A percentile compares a stretch with the other conserved stretches of the same genome.
Evolutionary conservation across 2,329 filamentous ascomycete species (phyloP).

Genomic region (Diplodia seriata): DNA sequence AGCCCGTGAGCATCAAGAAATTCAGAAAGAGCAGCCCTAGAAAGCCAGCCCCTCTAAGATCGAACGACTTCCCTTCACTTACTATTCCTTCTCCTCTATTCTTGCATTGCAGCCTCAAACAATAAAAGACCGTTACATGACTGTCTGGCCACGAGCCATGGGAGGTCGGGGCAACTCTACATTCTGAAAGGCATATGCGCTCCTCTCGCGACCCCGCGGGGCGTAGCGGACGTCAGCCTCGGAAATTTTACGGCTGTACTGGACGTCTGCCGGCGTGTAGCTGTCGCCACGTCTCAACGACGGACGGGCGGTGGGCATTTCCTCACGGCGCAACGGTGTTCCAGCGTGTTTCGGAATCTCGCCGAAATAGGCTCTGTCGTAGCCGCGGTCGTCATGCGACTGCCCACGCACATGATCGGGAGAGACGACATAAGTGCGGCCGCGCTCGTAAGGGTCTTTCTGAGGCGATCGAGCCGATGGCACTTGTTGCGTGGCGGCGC

Average conservation of each 20-base stretch:
- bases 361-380: constrained; percentile 39
- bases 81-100: constrained; percentile 20
- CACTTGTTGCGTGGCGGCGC: neutral
- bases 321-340: constrained; percentile 35
- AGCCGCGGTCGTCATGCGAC: constrained; percentile 23
- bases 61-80: constrained; percentile 1
- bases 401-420: constrained; percentile 1
- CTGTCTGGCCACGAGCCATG: neutral
- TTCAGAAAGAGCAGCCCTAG: constrained; percentile 2
- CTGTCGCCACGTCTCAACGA: constrained; percentile 35
- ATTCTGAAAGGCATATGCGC: constrained; percentile 2
- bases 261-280: constrained; percentile 44
- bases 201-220: constrained; percentile 1
- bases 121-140: neutral
- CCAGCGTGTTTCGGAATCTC: constrained; percentile 40
- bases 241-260: constrained; percentile 42
- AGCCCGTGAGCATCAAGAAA: neutral
- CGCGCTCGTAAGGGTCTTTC: constrained; percentile 1
- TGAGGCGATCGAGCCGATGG: constrained; percentile 1
- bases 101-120: neutral
- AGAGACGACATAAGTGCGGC: constrained; percentile 24
- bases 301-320: constrained; percentile 37
- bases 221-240: constrained; percentile 48
- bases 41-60: constrained; percentile 16
- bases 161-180: constrained; percentile 15